These are phyloP conservation scores for Cordyceps cateniannulata DNA, from an alignment of 2,329 filamentous ascomycete genomes.

Conservation along the genomic window DNA sequence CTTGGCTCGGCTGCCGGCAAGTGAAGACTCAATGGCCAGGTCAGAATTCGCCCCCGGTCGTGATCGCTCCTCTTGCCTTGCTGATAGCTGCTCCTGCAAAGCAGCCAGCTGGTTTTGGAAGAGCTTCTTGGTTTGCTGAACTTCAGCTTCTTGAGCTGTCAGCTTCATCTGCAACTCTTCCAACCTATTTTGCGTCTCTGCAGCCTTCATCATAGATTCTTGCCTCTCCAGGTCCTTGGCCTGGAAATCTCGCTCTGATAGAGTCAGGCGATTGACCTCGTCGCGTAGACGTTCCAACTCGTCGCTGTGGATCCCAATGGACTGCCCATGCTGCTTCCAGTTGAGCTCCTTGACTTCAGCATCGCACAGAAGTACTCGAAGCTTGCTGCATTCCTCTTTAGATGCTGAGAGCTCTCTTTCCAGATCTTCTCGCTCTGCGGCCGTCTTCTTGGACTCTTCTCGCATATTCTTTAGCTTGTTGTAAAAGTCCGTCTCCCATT, in stretches of 20 bases:
- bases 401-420: slow-evolving; percentile 51
- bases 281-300: slow-evolving; percentile 54
- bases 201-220: slow-evolving; percentile 49
- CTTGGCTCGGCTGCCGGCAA: slow-evolving; percentile 47
- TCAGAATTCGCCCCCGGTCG: slow-evolving; percentile 24
- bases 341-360: slow-evolving; percentile 63
- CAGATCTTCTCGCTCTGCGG: slow-evolving; percentile 48
- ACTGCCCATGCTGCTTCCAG: slow-evolving; percentile 56
- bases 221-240: slow-evolving; percentile 56
- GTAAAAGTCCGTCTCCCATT: slow-evolving; percentile 67
- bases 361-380: slow-evolving; percentile 60
- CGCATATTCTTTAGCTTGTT: slow-evolving; percentile 59
- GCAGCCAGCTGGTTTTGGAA: slow-evolving; percentile 43
- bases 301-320: slow-evolving; percentile 53
- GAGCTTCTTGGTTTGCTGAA: slow-evolving; percentile 34
- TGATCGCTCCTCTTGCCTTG: slow-evolving; percentile 26
- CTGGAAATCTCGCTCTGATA: slow-evolving; percentile 56
- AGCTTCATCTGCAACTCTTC: slow-evolving; percentile 55
- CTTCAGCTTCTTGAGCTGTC: slow-evolving; percentile 40
- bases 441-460: slow-evolving; percentile 64
- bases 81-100: slow-evolving; percentile 39
- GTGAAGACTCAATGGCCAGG: slow-evolving; percentile 35
- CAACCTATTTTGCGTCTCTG: slow-evolving; percentile 51
- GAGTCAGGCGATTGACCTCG: slow-evolving; percentile 55
- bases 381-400: slow-evolving; percentile 54